Conservation (phyloP, 495 filamentous ascomycete species). For the Aspergillus avenaceus region DNA sequence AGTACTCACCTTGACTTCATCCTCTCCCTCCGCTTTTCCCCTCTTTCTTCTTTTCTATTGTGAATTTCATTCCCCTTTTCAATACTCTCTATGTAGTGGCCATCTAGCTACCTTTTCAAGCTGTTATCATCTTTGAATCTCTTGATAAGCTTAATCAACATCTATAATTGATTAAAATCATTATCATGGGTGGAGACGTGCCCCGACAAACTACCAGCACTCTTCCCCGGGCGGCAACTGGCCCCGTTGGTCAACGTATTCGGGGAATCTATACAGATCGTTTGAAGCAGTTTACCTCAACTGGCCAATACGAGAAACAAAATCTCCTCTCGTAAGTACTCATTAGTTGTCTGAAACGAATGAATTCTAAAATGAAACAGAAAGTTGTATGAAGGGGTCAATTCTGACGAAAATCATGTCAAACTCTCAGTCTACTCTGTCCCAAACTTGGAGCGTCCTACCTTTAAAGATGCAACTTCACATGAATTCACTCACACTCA, state of each 20-base stretch:
- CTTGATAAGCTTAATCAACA: conserved; percentile 1
- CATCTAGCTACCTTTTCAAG: conserved; percentile 3
- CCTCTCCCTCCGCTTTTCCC: not conserved
- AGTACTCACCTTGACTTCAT: not conserved
- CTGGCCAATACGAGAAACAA: conserved; percentile 75
- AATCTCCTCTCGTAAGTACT: conserved; percentile 63
- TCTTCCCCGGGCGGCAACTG: conserved; percentile 55
- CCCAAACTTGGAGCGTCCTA: conserved; percentile 71
- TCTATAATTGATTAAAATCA: conserved; percentile 6
- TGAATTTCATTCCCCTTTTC: conserved; percentile 10
- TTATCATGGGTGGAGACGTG: conserved; percentile 47
- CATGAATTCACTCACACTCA: conserved; percentile 72
- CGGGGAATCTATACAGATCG: conserved; percentile 82
- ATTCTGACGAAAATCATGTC: conserved; percentile 67
- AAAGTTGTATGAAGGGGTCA: conserved; percentile 72
- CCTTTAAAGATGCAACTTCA: conserved; percentile 84
- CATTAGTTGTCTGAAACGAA: not conserved
- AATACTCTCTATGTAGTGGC: too few relatives aligned
- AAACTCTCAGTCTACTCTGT: conserved; percentile 85
- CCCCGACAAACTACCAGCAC: conserved; percentile 35
- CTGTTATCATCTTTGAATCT: not conserved
- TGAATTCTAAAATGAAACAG: conserved; percentile 26
- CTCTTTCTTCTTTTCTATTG: conserved; percentile 5
- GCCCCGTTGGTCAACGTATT: conserved; percentile 79
- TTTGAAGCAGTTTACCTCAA: conserved; percentile 70